Evolutionary conservation across 768 basidiomycete genomes (phyloP).

Genomic region (Auriscalpium microsporum): DNA sequence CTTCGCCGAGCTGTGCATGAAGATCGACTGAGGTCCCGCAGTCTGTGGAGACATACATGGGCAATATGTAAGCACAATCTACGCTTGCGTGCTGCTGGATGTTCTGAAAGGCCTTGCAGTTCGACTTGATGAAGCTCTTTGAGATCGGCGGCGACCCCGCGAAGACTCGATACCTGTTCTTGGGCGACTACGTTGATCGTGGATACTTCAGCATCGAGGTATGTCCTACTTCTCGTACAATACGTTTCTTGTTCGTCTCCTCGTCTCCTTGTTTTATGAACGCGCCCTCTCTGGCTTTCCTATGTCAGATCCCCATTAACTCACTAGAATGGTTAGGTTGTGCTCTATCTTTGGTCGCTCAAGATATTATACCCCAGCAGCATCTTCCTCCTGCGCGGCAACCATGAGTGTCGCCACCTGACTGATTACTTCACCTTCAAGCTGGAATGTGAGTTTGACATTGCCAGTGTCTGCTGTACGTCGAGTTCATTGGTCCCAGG

Average conservation of each 20-base stretch:
- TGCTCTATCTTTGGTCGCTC: conserved; percentile 95
- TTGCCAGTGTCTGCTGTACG: neutral
- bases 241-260: too few relatives aligned
- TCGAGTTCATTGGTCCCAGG: conserved; percentile 37
- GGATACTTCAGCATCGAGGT: conserved; percentile 75
- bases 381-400: conserved; percentile 91
- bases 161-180: conserved; percentile 64
- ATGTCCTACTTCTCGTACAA: neutral
- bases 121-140: conserved; percentile 73
- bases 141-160: conserved; percentile 71
- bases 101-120: conserved; percentile 31
- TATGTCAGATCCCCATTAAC: neutral
- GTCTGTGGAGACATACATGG: conserved; percentile 95
- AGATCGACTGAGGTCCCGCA: conserved; percentile 22
- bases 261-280: neutral
- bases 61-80: conserved; percentile 74
- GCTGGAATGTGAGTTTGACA: conserved; percentile 74
- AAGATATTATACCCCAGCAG: conserved; percentile 99
- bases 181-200: conserved; percentile 70
- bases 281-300: too few relatives aligned
- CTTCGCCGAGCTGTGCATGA: neutral
- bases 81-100: conserved; percentile 1
- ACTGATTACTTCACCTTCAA: conserved; percentile 99
- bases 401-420: conserved; percentile 97
- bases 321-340: conserved; percentile 53